Base-by-base conservation (phyloP, 75 land plant genomes). In the Adiantum capillusveneris region DNA sequence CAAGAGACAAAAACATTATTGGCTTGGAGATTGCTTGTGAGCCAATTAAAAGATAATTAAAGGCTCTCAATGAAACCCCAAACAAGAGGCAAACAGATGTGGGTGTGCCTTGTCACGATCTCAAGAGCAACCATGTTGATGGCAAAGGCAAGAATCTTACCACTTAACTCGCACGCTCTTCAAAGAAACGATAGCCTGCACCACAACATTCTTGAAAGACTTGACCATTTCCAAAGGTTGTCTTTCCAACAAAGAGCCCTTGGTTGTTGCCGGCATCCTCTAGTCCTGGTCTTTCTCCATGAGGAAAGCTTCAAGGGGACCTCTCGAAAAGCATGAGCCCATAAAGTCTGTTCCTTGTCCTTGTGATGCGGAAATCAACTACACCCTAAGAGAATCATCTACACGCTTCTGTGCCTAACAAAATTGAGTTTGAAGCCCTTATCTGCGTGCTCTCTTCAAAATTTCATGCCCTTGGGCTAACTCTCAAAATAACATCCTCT, bases 101-200 rank as follows among this genome's bases (percentile, higher is more conserved):
- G 64, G 43, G 81, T 76, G 34, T 79, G 62, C 68, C 88, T 81
- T 52, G 95, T 45, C 0, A 85, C 75, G 2, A 72, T 45, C 56
- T 93, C 98, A 46, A 93, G 52, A 7, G 83, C 81, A 7, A 66
- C 84, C 67, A 81, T 60, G 74, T 93, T 88, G 18, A 82, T 63
- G 6, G 81, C 27, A 65, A 88, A 88, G 2, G 65, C 44, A 9
- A 74, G 61, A 0, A 69, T 51, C 48, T 75, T 56, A 39, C 66
- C 72, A 22, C 76, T 37, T 60, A 1, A 76, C 7, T 19, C 42
- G 62, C 0, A 57, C 52, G 39, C 30, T 17, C 28, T 74, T 79
- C 48, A 76, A 19, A 6, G 70, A 64, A 25, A 49, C 44, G 20
- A 75, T 34, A 11, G 56, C 67, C 51, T 25, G 34, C 16, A 68